Evolutionary conservation across 2,329 filamentous ascomycete genomes (phyloP), one percentile per base, ranked within the genome.

Genomic region (Ophiosphaerella korrae): DNA sequence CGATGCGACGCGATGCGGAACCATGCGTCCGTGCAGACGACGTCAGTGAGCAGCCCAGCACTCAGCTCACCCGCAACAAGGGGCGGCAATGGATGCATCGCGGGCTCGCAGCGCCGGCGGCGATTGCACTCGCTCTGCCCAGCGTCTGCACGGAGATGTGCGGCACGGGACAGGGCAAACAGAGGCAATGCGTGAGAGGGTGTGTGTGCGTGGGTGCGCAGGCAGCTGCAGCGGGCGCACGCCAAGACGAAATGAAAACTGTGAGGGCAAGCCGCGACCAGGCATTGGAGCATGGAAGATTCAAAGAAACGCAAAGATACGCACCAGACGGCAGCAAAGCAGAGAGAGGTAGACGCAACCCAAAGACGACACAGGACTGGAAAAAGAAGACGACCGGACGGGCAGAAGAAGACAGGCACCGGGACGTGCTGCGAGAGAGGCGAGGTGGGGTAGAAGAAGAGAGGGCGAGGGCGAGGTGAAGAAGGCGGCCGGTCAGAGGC

Each of bases 281-380:
- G 26, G 26, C 26, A 29, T 29, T 29, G 26, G 26, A 29, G 8
- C 26, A 29, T 29, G 26, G 26, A 29, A 29, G 7, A 29, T 6
- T 4, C 7, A 29, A 29, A 8, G 26, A 29, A 11, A 29, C 18
- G 26, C 7, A 29, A 29, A 11, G 26, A 50, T 49, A 64, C 62
- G 50, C 52, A 64, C 62, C 53, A 54, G 60, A 59, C 51, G 49
- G 47, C 46, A 64, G 58, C 55, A 60, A 63, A 63, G 55, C 46
- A 57, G 62, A 57, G 36, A 42, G 47, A 37, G 34, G 48, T 48
- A 52, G 48, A 58, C 53, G 64, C 53, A 60, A 58, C 61, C 50
- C 52, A 63, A 62, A 67, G 58, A 67, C 60, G 59, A 60, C 64
- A 65, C 67, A 63, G 67, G 65, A 72, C 26, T 7, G 26, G 11